Percentiles rank a stretch among this genome's conserved stretches.
phyloP scores from a whole-genome alignment of 345 rosid species.

The Moringa oleifera region DNA sequence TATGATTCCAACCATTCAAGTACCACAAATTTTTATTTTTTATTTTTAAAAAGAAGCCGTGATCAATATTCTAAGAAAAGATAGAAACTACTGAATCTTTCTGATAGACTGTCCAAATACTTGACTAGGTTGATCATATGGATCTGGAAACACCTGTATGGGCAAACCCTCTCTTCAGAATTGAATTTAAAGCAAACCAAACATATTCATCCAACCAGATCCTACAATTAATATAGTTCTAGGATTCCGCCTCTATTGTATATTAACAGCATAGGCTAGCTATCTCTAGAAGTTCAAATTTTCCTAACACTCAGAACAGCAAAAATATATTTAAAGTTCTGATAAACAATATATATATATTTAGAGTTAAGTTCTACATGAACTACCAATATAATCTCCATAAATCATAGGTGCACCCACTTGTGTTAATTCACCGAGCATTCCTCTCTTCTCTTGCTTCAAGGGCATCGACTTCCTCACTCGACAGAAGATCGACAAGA shows the following conservation, averaged over 20 bases:
- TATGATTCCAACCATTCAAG: too few relatives aligned
- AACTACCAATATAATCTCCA: not conserved
- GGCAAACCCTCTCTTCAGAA: not conserved
- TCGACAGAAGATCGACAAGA: constrained; percentile 65
- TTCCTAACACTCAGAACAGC: too few relatives aligned
- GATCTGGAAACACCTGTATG: too few relatives aligned
- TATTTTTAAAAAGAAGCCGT: too few relatives aligned
- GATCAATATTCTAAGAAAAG: too few relatives aligned
- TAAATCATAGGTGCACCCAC: not conserved
- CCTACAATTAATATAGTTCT: not conserved
- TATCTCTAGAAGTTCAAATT: too few relatives aligned
- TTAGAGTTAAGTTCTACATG: not conserved
- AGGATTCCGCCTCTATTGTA: not conserved
- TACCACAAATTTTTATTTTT: too few relatives aligned
- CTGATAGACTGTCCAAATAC: too few relatives aligned
- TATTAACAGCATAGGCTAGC: not conserved
- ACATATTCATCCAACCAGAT: not conserved
- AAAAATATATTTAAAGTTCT: too few relatives aligned
- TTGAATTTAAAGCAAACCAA: not conserved
- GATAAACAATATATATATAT: too few relatives aligned
- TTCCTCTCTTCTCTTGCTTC: constrained; percentile 79
- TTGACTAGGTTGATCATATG: too few relatives aligned
- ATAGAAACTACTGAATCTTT: too few relatives aligned
- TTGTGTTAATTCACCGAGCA: constrained; percentile 29
- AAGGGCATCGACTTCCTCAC: constrained; percentile 76